Percentiles rank a stretch among this genome's conserved stretches.
Evolutionary conservation across 164 flowering plant genomes (phyloP).

Genomic region (Stephania cephalantha): DNA sequence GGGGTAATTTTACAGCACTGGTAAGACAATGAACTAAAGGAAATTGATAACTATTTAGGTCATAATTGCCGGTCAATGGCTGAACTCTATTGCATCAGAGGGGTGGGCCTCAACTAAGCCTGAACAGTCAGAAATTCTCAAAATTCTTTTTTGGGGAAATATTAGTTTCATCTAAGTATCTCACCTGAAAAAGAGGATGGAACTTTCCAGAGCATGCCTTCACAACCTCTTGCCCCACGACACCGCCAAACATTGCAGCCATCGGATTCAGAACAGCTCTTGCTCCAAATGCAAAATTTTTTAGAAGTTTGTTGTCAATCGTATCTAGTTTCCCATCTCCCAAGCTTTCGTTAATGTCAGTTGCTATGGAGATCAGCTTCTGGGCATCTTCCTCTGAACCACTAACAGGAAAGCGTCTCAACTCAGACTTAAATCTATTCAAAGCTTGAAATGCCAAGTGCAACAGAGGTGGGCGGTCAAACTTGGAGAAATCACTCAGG

Average conservation of each 20-base stretch:
- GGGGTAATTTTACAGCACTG: not conserved
- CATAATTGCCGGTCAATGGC: no score
- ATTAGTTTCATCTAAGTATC: not conserved
- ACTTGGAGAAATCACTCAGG: conserved; percentile 75
- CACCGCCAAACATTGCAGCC: conserved; percentile 98
- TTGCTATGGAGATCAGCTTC: conserved; percentile 45
- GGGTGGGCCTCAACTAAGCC: no score
- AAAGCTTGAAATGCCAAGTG: conserved; percentile 86
- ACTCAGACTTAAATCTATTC: conserved; percentile 49
- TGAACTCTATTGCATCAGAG: no score
- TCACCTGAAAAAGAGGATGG: conserved; percentile 85
- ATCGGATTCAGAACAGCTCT: conserved; percentile 83
- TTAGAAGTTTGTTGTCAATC: conserved; percentile 51
- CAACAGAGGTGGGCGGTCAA: conserved; percentile 71
- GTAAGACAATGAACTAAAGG: not conserved
- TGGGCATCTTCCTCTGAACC: conserved; percentile 81
- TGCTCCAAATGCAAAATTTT: conserved; percentile 75
- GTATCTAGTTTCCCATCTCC: conserved; percentile 51
- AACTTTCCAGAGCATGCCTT: conserved; percentile 96
- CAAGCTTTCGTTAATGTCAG: conserved; percentile 40
- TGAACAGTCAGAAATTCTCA: not conserved
- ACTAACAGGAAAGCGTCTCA: conserved; percentile 73
- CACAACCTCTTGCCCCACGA: conserved; percentile 87
- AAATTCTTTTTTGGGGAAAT: not conserved
- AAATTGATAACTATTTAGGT: not conserved